Conservation (phyloP, 345 rosid species). For the Draba incana region DNA sequence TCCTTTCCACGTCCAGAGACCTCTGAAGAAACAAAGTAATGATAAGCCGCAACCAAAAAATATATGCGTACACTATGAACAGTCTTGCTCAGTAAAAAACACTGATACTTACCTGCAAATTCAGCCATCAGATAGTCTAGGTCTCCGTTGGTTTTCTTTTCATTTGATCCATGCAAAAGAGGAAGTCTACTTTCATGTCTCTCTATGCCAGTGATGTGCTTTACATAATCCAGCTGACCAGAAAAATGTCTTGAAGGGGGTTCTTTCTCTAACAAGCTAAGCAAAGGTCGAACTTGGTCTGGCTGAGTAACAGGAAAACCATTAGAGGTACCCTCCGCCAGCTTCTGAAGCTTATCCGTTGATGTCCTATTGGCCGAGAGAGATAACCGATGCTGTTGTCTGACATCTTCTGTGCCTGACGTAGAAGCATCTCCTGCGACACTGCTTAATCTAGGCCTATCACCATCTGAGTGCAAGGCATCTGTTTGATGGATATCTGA, state of each 20-base stretch:
- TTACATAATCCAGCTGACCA: conserved; percentile 88
- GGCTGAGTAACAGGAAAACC: conserved; percentile 64
- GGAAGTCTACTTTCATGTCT: conserved; percentile 92
- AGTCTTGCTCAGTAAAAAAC: conserved; percentile 12
- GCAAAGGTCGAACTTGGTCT: conserved; percentile 94
- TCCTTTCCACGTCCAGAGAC: conserved; percentile 83
- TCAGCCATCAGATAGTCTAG: conserved; percentile 93
- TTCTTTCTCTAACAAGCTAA: conserved; percentile 98
- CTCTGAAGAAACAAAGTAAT: conserved; percentile 57
- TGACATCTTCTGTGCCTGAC: conserved; percentile 58
- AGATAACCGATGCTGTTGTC: conserved; percentile 52
- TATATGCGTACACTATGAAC: conserved; percentile 13
- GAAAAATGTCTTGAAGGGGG: conserved; percentile 85
- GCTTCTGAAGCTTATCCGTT: conserved; percentile 72
- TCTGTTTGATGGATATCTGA: conserved; percentile 64
- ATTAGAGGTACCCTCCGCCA: conserved; percentile 63
- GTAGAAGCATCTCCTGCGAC: conserved; percentile 53
- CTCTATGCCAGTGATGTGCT: conserved; percentile 83
- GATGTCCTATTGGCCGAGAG: conserved; percentile 63
- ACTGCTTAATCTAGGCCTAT: conserved; percentile 66
- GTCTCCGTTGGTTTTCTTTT: conserved; percentile 89
- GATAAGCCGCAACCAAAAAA: conserved; percentile 7
- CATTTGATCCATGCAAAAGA: conserved; percentile 80
- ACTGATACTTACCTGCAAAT: conserved; percentile 70
- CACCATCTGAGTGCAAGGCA: conserved; percentile 56